These are phyloP conservation scores for Cystobasidium pallidum DNA, from an alignment of 1,284 basidiomycete species.

Conservation along the genomic window DNA sequence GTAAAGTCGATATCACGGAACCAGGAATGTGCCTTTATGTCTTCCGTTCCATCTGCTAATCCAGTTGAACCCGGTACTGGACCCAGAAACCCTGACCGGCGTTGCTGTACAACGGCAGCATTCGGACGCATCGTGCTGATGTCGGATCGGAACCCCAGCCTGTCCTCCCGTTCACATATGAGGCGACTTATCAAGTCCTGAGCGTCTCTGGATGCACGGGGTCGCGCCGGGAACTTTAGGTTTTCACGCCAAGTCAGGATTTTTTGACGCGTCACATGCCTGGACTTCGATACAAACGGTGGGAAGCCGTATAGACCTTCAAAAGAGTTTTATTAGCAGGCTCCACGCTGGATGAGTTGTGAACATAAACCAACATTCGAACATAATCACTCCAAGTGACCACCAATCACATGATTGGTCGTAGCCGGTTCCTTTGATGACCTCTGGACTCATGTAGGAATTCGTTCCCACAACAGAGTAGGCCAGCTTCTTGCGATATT, in stretches of 20 bases:
- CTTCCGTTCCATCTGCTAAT: constrained; percentile 73
- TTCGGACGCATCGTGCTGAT: constrained; percentile 73
- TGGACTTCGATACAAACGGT: constrained; percentile 69
- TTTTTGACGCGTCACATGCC: constrained; percentile 79
- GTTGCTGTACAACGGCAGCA: constrained; percentile 71
- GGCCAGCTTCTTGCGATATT: constrained; percentile 86
- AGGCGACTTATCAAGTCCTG: constrained; percentile 82
- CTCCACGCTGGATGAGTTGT: not conserved
- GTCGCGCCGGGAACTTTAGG: constrained; percentile 81
- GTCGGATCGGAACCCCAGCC: constrained; percentile 75
- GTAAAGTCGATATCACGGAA: constrained; percentile 83
- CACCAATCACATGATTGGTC: constrained; percentile 97
- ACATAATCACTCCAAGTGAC: constrained; percentile 88
- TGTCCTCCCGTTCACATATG: constrained; percentile 90
- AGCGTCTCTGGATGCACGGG: constrained; percentile 80
- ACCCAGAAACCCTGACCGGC: constrained; percentile 72
- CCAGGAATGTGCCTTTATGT: constrained; percentile 80
- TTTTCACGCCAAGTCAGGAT: constrained; percentile 84
- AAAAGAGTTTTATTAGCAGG: constrained; percentile 48
- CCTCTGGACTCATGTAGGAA: constrained; percentile 83
- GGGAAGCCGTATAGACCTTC: constrained; percentile 68
- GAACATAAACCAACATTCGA: constrained; percentile 22
- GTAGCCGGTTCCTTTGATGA: constrained; percentile 82
- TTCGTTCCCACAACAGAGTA: constrained; percentile 76
- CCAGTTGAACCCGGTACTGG: constrained; percentile 52